These are phyloP conservation scores for Penicillium verrucosum DNA, from an alignment of 2,329 filamentous ascomycete genomes.

Conservation along the genomic window DNA sequence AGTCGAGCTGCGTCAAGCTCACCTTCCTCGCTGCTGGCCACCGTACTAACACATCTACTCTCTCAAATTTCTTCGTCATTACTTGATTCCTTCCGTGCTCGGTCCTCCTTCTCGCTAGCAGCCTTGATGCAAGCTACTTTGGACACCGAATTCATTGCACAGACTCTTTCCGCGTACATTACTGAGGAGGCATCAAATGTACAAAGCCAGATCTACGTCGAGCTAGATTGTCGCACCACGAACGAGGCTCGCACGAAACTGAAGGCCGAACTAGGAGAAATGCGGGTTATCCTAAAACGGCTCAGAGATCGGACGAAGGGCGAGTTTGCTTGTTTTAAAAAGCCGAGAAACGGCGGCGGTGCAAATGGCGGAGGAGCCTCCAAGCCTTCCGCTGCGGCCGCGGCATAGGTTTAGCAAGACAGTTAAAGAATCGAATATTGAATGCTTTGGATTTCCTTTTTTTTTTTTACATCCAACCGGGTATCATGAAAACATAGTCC, in stretches of 20 bases:
- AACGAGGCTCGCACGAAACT: conserved; percentile 75
- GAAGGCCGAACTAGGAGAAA: conserved; percentile 83
- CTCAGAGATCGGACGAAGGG: conserved; percentile 76
- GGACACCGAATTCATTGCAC: conserved; percentile 93
- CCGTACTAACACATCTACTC: conserved; percentile 81
- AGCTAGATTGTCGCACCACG: conserved; percentile 83
- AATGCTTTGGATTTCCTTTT: conserved; percentile 9
- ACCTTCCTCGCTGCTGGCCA: conserved; percentile 62
- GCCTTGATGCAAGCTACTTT: conserved; percentile 95
- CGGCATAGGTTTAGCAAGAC: conserved; percentile 12
- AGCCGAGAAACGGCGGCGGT: conserved; percentile 45
- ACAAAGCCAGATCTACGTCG: conserved; percentile 88
- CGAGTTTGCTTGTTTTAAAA: conserved; percentile 83
- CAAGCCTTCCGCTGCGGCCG: conserved; percentile 18
- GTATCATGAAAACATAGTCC: conserved; percentile 24
- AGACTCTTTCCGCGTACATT: conserved; percentile 86
- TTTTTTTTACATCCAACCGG: conserved; percentile 14
- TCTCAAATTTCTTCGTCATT: conserved; percentile 77
- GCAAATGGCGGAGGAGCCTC: conserved; percentile 19
- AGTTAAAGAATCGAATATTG: conserved; percentile 3
- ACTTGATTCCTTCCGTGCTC: conserved; percentile 72
- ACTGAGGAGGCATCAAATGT: conserved; percentile 76
- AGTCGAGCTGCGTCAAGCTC: conserved; percentile 70
- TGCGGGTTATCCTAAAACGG: conserved; percentile 82
- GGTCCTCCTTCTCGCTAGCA: conserved; percentile 67